phyloP scores from a whole-genome alignment of 805 yeast species.

The Saturnispora diversa region DNA sequence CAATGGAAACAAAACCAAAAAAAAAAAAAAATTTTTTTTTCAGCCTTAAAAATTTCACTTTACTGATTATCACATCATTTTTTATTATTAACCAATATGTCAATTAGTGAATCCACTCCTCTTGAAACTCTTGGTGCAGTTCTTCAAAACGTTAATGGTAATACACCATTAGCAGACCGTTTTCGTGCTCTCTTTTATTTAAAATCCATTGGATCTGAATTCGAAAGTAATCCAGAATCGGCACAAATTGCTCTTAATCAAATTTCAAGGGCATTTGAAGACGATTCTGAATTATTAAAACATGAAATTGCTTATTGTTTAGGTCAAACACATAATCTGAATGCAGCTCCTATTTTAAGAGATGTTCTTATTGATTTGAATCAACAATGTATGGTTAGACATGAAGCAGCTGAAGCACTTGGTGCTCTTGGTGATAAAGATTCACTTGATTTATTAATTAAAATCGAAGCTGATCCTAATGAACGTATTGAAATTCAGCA shows the following conservation, averaged over 20 bases:
- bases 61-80: not conserved
- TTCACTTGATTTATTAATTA: slow-evolving; percentile 56
- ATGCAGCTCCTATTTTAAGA: slow-evolving; percentile 70
- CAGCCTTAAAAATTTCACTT: not conserved
- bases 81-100: slow-evolving; percentile 1
- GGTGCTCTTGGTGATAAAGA: slow-evolving; percentile 88
- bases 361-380: slow-evolving; percentile 53
- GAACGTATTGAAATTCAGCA: slow-evolving; percentile 77
- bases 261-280: slow-evolving; percentile 76
- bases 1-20: not conserved
- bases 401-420: slow-evolving; percentile 98
- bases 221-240: slow-evolving; percentile 38
- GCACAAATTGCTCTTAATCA: slow-evolving; percentile 69
- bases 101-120: slow-evolving; percentile 25
- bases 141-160: slow-evolving; percentile 55
- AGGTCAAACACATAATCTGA: slow-evolving; percentile 85
- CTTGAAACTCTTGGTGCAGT: slow-evolving; percentile 69
- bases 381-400: slow-evolving; percentile 96
- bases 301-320: slow-evolving; percentile 97
- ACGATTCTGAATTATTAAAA: slow-evolving; percentile 81
- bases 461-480: slow-evolving; percentile 64
- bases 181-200: slow-evolving; percentile 91
- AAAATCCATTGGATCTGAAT: slow-evolving; percentile 78
- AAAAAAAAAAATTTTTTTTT: slow-evolving; percentile 4
- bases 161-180: slow-evolving; percentile 70